These are phyloP conservation scores for Stemphylium vesicarium DNA, from an alignment of 2,329 filamentous ascomycete genomes.

Conservation along the genomic window DNA sequence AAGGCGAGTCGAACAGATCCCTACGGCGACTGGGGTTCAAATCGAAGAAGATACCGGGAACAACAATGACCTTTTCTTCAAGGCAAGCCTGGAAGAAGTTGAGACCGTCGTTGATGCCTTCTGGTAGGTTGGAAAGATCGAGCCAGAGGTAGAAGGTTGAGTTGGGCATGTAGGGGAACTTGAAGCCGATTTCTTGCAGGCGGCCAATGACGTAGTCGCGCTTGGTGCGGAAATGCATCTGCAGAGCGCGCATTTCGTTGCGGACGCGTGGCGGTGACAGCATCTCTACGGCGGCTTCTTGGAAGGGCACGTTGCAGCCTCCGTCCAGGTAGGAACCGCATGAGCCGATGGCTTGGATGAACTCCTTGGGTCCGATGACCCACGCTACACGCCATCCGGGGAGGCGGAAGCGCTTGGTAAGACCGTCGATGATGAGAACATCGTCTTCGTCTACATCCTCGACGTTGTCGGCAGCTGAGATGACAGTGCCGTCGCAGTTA, in stretches of 20 bases:
- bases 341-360: slow-evolving; percentile 89
- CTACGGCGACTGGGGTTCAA: slow-evolving; percentile 87
- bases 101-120: slow-evolving; percentile 86
- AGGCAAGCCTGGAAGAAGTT: slow-evolving; percentile 97
- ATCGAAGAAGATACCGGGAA: slow-evolving; percentile 98
- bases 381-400: slow-evolving; percentile 97
- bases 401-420: slow-evolving; percentile 95
- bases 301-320: slow-evolving; percentile 93
- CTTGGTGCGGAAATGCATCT: slow-evolving; percentile 89
- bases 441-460: slow-evolving; percentile 80
- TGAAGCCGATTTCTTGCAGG: slow-evolving; percentile 84
- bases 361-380: slow-evolving; percentile 95
- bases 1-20: slow-evolving; percentile 92
- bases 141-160: slow-evolving; percentile 94
- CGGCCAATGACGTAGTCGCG: slow-evolving; percentile 87
- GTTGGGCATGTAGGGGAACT: slow-evolving; percentile 78
- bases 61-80: slow-evolving; percentile 93
- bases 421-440: slow-evolving; percentile 91
- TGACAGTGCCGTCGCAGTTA: slow-evolving; percentile 86
- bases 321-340: slow-evolving; percentile 95
- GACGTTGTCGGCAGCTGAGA: slow-evolving; percentile 88
- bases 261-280: slow-evolving; percentile 83
- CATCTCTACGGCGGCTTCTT: slow-evolving; percentile 91
- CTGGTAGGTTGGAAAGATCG: slow-evolving; percentile 69
- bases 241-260: slow-evolving; percentile 86